Base-by-base conservation (phyloP, 768 basidiomycete species). In the Tricholoma bakamatsutake region DNA sequence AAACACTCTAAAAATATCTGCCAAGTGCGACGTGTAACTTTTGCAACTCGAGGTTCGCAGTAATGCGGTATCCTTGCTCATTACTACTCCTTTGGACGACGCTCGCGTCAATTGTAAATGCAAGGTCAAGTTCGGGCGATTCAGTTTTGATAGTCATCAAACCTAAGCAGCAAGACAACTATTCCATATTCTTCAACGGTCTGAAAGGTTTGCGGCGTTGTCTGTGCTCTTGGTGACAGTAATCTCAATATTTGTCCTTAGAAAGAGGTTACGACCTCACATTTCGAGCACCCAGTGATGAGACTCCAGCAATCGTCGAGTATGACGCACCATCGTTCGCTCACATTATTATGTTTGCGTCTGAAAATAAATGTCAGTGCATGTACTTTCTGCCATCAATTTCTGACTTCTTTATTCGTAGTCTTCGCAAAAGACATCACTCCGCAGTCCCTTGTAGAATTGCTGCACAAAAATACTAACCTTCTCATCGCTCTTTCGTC, bases 111-210 rank as follows among this genome's bases (percentile, higher is more conserved):
- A 51, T 68, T 30, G 66, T 68, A 21, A 59, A 76, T 65, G 87
- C 89, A 51, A 83, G 76, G 63, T 92, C 90, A n/a, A 91, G 90
- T 71, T 76, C 85, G 9, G 90, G 89, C 12, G 78, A 87, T 70
- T 86, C 84, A 28, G 88, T 97, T 15, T 81, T 98, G 12, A 88
- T 97, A 46, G 78, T 96, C 12, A 76, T 96, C 33, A 93, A 98
- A 67, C 81, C 85, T 1, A 75, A 73, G 31, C 71, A 86, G n/a
- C 76, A 82, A 64, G 80, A 78, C 67, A 79, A 88, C 61, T 98
- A 88, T 69, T 87, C 88, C 9, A 72, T 85, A 64, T 96, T 97
- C 80, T 95, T 92, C 70, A 69, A 79, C 53, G 85, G 83, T 15
- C 74, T 98, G 49, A 77, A 81, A 75, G 81, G 94, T 95, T 53